Evolutionary conservation across 2,329 filamentous ascomycete species (phyloP).

Genomic region (Neonectria faginata): DNA sequence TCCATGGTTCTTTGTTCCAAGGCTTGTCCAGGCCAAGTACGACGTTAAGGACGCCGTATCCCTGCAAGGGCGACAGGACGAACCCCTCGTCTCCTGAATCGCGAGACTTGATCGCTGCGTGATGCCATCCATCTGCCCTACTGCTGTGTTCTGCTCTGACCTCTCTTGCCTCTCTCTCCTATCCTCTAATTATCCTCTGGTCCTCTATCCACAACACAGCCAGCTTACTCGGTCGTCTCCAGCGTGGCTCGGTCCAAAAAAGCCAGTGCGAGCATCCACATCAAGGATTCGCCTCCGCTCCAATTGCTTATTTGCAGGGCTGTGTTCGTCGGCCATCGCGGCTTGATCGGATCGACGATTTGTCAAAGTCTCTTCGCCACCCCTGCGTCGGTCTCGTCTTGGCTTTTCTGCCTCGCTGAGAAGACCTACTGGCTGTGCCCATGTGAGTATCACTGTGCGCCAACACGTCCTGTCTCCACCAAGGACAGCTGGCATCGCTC

Average conservation of each 20-base stretch:
- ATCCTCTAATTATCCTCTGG: too few species aligned
- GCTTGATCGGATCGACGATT: constrained; percentile 3
- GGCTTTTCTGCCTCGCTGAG: not conserved
- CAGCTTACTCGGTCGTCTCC: not conserved
- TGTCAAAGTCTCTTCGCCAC: not conserved
- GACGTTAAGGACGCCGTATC: not conserved
- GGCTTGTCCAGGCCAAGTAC: constrained; percentile 6
- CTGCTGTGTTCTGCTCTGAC: not conserved
- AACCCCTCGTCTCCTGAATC: constrained; percentile 12
- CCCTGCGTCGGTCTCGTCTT: not conserved
- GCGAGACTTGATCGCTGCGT: constrained; percentile 8
- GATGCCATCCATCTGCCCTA: not conserved
- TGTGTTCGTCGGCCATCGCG: constrained; percentile 3
- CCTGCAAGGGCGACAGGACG: not conserved
- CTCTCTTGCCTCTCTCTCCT: not conserved
- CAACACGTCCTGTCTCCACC: constrained; percentile 19
- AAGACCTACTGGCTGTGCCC: not conserved
- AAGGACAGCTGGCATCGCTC: constrained; percentile 11
- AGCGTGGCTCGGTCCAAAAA: constrained; percentile 10
- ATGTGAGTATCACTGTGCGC: constrained; percentile 1
- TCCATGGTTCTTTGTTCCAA: not conserved
- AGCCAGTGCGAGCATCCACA: constrained; percentile 2
- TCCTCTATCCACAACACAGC: not conserved
- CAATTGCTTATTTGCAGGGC: constrained; percentile 3
- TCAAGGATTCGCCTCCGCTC: constrained; percentile 5